Conservation (phyloP, 2,329 filamentous ascomycete species). For the Lachnellula suecica region DNA sequence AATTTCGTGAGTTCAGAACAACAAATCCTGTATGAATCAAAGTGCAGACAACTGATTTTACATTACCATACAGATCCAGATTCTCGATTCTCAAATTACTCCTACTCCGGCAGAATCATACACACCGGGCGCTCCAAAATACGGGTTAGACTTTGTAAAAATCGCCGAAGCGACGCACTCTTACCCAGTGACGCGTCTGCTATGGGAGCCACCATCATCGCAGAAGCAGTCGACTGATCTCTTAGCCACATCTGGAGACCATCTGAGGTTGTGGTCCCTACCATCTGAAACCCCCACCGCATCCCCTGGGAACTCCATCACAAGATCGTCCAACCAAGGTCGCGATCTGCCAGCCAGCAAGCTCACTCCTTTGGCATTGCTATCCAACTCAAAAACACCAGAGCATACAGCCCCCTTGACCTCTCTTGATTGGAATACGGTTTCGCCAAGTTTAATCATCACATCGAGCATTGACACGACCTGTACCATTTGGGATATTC, state of each 20-base stretch:
- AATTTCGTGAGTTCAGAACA: slow-evolving; percentile 73
- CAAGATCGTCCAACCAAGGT: slow-evolving; percentile 59
- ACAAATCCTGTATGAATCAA: not conserved
- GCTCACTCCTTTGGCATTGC: slow-evolving; percentile 83
- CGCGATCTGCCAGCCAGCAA: slow-evolving; percentile 66
- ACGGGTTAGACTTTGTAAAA: slow-evolving; percentile 85
- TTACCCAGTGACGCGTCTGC: slow-evolving; percentile 89
- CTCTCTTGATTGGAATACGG: slow-evolving; percentile 96
- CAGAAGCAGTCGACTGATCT: slow-evolving; percentile 95
- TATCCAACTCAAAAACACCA: slow-evolving; percentile 97
- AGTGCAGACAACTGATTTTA: slow-evolving; percentile 1
- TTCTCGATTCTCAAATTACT: slow-evolving; percentile 81
- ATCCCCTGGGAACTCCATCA: slow-evolving; percentile 64
- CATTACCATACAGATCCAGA: slow-evolving; percentile 73
- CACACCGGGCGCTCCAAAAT: slow-evolving; percentile 67
- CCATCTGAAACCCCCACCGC: slow-evolving; percentile 63
- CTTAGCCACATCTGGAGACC: slow-evolving; percentile 91
- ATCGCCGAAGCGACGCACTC: slow-evolving; percentile 96
- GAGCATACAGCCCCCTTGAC: slow-evolving; percentile 97
- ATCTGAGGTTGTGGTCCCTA: slow-evolving; percentile 90
- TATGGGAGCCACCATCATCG: slow-evolving; percentile 94
- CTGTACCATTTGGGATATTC: slow-evolving; percentile 99
- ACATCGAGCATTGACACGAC: slow-evolving; percentile 99
- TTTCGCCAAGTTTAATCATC: slow-evolving; percentile 95
- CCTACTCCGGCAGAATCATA: slow-evolving; percentile 70